These are phyloP conservation scores for Plasmodium knowlesi DNA, from an alignment of 169 alveolate genomes.

Conservation along the genomic window DNA sequence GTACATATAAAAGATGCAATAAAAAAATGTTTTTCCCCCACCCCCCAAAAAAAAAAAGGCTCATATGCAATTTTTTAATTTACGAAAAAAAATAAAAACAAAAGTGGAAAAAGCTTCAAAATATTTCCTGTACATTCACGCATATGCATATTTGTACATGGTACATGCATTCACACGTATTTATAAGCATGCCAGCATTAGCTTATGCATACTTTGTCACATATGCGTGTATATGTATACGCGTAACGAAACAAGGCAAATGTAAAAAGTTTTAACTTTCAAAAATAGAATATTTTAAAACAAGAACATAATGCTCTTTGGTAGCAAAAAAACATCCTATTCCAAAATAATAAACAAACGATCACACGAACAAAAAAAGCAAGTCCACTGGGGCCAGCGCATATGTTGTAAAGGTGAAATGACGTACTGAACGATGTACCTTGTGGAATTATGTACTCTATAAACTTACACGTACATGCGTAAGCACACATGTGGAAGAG, in stretches of 20 bases:
- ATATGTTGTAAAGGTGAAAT: background rate
- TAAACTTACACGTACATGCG: background rate
- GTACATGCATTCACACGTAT: background rate
- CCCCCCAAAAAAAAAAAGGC: background rate
- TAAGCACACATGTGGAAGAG: background rate
- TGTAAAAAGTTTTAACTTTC: background rate
- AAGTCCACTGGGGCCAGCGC: background rate
- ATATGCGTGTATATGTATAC: background rate
- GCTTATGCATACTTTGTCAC: background rate
- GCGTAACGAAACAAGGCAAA: background rate
- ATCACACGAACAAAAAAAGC: background rate
- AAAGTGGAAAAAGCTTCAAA: background rate
- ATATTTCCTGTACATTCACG: background rate
- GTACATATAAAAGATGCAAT: background rate
- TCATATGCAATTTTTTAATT: background rate
- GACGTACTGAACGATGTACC: too few species aligned
- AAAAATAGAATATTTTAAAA: background rate
- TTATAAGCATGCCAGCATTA: background rate
- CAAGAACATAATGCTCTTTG: background rate
- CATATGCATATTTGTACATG: constrained; percentile 3
- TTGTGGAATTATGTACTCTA: background rate
- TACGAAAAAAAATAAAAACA: background rate
- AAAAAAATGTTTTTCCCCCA: background rate
- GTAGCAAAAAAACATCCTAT: background rate
- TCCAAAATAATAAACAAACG: background rate